Base-by-base conservation (phyloP, 192 early-diverging fungal genomes). In the Mortierella antarctica region DNA sequence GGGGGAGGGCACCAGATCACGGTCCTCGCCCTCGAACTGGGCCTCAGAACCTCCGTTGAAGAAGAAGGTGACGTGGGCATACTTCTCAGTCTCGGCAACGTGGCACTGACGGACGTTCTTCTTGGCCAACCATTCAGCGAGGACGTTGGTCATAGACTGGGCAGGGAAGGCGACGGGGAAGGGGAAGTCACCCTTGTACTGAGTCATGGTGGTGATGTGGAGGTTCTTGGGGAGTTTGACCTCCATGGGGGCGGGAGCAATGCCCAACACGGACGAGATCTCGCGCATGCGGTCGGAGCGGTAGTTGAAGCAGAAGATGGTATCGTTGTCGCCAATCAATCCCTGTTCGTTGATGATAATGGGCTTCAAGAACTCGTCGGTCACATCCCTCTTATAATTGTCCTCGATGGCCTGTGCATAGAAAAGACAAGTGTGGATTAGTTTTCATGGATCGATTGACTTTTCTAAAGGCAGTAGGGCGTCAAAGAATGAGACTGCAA, bases 331-430 rank as follows among this genome's bases (percentile, higher is more conserved):
- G 49, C 87, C 65, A 65, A 99, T 93, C 70, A 87, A 75, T 46
- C 97, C 96, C 49, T 92, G 86, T 23, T 88, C 82, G 57, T 93
- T 88, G 31, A 95, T 86, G 49, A 99, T 93, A 70, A 99, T 97
- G 17, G 98, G 98, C 92, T 98, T 99, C 58, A 99, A 89, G 89
- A 99, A 99, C 88, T 99, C 98, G 84, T 99, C 98, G n/a, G 98
- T 99, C 77, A 96, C 91, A 84, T 94, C 92, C 71, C 90, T 86
- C 18, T 84, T 90, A 84, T 97, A 98, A 68, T 95, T 91, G 67
- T 87, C 93, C 82, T 98, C 91, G 63, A 99, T 88, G 53, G 93
- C 82, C 84, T 86, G 73, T 48, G 55, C 14, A 46, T 23, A 57
- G 39, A 11, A 17, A 15, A 17, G 14, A 20, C 54, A 48, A 47